Evolutionary conservation across 345 rosid genomes (phyloP).

Genomic region (Odontarrhena argentea): DNA sequence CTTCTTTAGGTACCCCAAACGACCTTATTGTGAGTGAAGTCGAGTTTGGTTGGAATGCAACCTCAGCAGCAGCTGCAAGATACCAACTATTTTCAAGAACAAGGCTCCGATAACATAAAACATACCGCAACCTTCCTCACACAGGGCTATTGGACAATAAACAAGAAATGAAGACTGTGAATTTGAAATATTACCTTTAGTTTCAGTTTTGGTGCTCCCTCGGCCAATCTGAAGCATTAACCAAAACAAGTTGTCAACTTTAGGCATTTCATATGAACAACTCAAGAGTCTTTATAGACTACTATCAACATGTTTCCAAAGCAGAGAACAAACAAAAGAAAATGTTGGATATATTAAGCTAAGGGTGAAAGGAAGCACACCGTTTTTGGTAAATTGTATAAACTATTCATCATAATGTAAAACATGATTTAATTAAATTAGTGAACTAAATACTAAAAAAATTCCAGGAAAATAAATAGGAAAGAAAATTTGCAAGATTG

Average conservation of each 20-base stretch:
- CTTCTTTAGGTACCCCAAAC: constrained; percentile 36
- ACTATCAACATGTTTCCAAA: background rate
- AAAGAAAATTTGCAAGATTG: background rate
- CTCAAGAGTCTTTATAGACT: background rate
- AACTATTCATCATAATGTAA: background rate
- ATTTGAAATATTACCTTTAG: constrained; percentile 24
- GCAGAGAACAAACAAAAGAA: background rate
- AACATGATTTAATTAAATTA: constrained; percentile 14
- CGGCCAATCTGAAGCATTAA: constrained; percentile 28
- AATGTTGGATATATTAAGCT: background rate
- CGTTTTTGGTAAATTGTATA: constrained; percentile 20
- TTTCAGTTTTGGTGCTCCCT: constrained; percentile 27
- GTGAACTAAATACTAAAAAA: background rate
- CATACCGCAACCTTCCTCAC: background rate
- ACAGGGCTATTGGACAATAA: background rate
- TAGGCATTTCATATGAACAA: background rate
- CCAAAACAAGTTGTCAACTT: constrained; percentile 16
- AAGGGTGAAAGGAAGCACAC: constrained; percentile 30
- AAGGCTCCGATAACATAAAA: background rate
- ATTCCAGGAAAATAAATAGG: background rate
- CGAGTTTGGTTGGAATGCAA: constrained; percentile 33
- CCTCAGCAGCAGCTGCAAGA: constrained; percentile 40
- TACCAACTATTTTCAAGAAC: constrained; percentile 14
- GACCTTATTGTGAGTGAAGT: constrained; percentile 29
- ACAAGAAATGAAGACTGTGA: background rate